Percentiles rank a stretch among this genome's conserved stretches.
These are phyloP conservation scores for Trichoderma aggressivum DNA, from an alignment of 2,329 filamentous ascomycete genomes.

Conservation along the genomic window DNA sequence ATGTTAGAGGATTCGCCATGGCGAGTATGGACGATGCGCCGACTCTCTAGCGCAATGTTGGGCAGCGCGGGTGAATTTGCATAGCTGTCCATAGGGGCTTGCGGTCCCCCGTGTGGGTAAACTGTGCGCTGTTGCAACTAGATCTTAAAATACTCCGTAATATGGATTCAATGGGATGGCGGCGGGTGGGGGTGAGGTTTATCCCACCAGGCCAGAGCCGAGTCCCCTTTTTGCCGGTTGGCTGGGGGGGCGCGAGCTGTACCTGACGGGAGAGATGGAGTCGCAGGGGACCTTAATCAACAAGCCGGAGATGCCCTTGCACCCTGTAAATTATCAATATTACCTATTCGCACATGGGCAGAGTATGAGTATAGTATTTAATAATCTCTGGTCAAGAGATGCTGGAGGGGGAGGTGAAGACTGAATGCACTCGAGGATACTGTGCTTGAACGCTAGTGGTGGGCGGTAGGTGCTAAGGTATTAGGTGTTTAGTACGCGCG, in stretches of 20 bases:
- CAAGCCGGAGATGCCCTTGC: neutral
- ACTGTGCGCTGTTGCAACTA: neutral
- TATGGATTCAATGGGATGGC: neutral
- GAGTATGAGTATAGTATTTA: too few species aligned
- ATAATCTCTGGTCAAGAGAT: neutral
- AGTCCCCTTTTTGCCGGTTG: slow-evolving; percentile 3
- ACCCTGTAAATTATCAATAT: neutral
- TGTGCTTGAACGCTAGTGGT: neutral
- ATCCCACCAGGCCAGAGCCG: neutral
- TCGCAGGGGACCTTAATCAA: slow-evolving; percentile 5
- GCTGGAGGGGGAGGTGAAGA: neutral
- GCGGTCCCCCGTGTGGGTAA: neutral
- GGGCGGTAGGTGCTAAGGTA: neutral
- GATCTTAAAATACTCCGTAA: slow-evolving; percentile 3
- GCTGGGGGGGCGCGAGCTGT: neutral
- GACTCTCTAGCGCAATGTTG: neutral
- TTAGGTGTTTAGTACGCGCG: neutral
- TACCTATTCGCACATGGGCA: neutral
- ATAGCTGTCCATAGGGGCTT: neutral
- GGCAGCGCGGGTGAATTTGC: neutral
- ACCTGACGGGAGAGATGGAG: neutral
- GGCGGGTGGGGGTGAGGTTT: neutral
- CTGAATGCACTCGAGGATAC: neutral
- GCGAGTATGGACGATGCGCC: neutral
- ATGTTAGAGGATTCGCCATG: slow-evolving; percentile 34